These are phyloP conservation scores for Spizellomyces sp. DNA, from an alignment of 192 early-diverging fungal genomes.

Conservation along the genomic window DNA sequence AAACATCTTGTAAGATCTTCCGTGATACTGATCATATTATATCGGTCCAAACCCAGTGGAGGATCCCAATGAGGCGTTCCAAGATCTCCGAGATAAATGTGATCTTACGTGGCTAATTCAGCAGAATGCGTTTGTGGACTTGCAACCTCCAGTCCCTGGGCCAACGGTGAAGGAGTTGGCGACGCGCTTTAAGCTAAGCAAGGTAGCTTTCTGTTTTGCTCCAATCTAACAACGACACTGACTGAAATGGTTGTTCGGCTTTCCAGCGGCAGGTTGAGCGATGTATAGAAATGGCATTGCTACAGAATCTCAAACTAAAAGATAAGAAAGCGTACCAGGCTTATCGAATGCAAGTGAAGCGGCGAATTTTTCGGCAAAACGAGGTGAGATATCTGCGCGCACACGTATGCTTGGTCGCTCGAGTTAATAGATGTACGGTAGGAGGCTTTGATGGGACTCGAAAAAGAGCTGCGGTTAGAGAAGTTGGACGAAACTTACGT, in stretches of 20 bases:
- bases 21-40: neutral
- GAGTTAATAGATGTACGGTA: slow-evolving; percentile 29
- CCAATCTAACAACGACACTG: neutral
- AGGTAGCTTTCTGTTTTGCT: slow-evolving; percentile 47
- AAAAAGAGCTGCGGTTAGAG: slow-evolving; percentile 63
- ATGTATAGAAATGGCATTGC: slow-evolving; percentile 78
- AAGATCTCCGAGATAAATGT: slow-evolving; percentile 81
- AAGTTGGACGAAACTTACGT: slow-evolving; percentile 78
- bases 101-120: slow-evolving; percentile 70
- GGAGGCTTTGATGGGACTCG: slow-evolving; percentile 69
- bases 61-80: slow-evolving; percentile 89
- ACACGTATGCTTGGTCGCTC: slow-evolving; percentile 1
- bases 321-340: slow-evolving; percentile 46
- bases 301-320: slow-evolving; percentile 57
- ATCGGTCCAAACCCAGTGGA: slow-evolving; percentile 66
- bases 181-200: slow-evolving; percentile 73
- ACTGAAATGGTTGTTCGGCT: neutral
- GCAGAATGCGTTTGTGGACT: slow-evolving; percentile 57
- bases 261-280: slow-evolving; percentile 75
- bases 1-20: neutral
- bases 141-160: slow-evolving; percentile 61
- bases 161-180: slow-evolving; percentile 53
- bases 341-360: slow-evolving; percentile 84
- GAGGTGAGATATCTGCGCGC: slow-evolving; percentile 38
- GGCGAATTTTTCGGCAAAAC: slow-evolving; percentile 80